Conservation (phyloP, 2,329 filamentous ascomycete genomes). For the Paracorniculantispora psalliotae region DNA sequence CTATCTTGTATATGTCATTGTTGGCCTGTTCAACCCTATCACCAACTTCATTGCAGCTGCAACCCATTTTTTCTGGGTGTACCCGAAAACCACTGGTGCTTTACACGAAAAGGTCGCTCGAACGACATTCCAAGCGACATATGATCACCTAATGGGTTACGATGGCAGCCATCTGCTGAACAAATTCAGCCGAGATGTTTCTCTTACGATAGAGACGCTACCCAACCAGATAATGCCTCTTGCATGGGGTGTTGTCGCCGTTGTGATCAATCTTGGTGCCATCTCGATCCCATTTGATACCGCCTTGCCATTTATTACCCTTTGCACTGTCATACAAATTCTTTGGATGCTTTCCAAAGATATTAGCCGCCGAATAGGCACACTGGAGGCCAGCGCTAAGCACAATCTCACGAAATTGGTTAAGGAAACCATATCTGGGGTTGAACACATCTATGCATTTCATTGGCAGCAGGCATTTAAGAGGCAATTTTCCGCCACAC, state of each 20-base stretch:
- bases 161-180: neutral
- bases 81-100: neutral
- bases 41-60: neutral
- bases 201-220: neutral
- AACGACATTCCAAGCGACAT: neutral
- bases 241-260: neutral
- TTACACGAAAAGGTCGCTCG: neutral
- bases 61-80: neutral
- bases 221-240: neutral
- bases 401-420: neutral
- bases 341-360: neutral
- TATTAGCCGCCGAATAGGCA: neutral
- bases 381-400: neutral
- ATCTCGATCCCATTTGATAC: neutral
- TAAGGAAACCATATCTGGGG: slow-evolving; percentile 38
- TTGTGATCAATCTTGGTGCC: neutral
- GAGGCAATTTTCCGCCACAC: slow-evolving; percentile 43
- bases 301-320: neutral
- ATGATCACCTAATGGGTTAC: neutral
- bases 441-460: slow-evolving; percentile 47
- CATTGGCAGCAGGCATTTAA: slow-evolving; percentile 42
- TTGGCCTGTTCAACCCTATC: neutral
- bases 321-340: neutral
- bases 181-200: neutral
- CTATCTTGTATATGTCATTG: neutral